Conservation (phyloP, 2,329 filamentous ascomycete species). For the Neoascochyta sp. region DNA sequence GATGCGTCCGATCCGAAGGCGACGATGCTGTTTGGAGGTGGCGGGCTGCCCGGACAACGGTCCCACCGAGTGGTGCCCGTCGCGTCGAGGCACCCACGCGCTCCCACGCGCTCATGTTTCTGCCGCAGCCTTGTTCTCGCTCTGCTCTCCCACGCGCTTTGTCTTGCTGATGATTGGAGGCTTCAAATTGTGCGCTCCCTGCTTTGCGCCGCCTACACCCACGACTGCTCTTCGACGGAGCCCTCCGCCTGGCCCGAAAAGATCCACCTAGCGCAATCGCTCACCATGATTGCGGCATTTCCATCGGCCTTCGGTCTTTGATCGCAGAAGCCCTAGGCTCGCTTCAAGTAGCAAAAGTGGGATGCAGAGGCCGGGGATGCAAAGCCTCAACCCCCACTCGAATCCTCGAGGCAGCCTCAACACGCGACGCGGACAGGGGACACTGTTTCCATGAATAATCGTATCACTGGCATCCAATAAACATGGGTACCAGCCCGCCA, state of each 20-base stretch:
- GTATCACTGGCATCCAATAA: constrained; percentile 25
- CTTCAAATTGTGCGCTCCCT: too few relatives aligned
- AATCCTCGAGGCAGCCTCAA: constrained; percentile 14
- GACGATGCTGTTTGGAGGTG: constrained; percentile 15
- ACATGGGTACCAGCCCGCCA: constrained; percentile 1
- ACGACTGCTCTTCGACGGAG: too few relatives aligned
- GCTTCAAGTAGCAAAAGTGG: constrained; percentile 11
- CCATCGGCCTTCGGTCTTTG: constrained; percentile 5
- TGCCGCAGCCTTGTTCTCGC: background rate
- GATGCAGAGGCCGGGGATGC: constrained; percentile 10
- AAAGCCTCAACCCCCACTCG: constrained; percentile 17
- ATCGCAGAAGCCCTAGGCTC: constrained; percentile 10
- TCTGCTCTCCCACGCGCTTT: constrained; percentile 1
- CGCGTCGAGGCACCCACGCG: constrained; percentile 7
- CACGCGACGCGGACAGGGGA: constrained; percentile 13
- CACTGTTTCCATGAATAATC: constrained; percentile 30
- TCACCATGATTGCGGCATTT: constrained; percentile 14
- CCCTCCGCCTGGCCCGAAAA: too few relatives aligned
- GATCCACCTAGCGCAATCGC: constrained; percentile 5
- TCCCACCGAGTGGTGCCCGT: constrained; percentile 7
- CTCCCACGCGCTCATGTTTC: constrained; percentile 8
- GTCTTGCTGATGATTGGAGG: too few relatives aligned
- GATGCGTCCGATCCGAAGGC: constrained; percentile 9
- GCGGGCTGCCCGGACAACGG: constrained; percentile 18
- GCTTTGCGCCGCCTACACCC: too few relatives aligned